Percentiles rank a stretch among this genome's conserved stretches.
phyloP scores from a whole-genome alignment of 768 basidiomycete species.

The Lactarius evosmus region DNA sequence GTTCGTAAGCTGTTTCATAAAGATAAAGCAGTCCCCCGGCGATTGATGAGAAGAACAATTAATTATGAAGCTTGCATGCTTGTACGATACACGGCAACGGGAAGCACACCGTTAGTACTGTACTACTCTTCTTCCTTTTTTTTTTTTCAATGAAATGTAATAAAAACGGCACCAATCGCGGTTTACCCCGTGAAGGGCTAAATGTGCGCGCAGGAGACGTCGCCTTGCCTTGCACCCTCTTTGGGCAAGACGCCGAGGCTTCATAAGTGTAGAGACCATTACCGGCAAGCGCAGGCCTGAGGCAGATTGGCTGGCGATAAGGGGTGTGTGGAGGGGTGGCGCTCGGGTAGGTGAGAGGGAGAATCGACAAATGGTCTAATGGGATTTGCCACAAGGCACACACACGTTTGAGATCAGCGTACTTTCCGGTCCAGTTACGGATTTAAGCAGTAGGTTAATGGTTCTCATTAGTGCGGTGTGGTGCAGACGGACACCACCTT shows the following conservation, averaged over 20 bases:
- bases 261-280: constrained; percentile 12
- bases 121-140: not conserved
- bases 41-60: constrained; percentile 8
- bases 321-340: constrained; percentile 1
- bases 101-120: not conserved
- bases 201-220: not conserved
- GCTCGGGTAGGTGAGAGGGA: too few species aligned
- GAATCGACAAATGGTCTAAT: not conserved
- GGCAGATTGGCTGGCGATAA: constrained; percentile 21
- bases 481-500: not conserved
- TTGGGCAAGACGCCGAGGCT: constrained; percentile 6
- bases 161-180: not conserved
- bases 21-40: not conserved
- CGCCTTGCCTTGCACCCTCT: constrained; percentile 9
- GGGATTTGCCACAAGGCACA: not conserved
- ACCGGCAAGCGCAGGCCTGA: not conserved
- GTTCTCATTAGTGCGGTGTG: not conserved
- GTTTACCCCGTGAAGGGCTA: constrained; percentile 5
- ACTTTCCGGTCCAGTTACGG: not conserved
- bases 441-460: not conserved
- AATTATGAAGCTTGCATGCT: not conserved
- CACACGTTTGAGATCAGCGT: constrained; percentile 16
- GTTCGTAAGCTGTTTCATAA: not conserved
- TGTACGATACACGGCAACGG: not conserved
- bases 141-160: not conserved